Percentiles rank a stretch among this genome's conserved stretches.
Evolutionary conservation across 495 filamentous ascomycete species (phyloP).

Genomic region (Tuber magnatum): DNA sequence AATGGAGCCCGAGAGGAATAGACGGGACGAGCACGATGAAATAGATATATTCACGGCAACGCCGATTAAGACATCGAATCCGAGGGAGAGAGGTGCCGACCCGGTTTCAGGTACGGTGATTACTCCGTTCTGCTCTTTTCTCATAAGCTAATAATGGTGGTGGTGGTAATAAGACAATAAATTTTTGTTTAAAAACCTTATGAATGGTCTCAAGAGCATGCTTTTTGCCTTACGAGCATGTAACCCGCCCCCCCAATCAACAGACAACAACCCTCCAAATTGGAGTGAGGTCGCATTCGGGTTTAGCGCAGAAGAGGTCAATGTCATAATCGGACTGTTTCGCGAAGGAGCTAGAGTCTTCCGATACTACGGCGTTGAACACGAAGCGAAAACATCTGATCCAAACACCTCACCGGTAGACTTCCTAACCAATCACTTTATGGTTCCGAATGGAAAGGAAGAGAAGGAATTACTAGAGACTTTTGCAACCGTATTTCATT

Average conservation of each 20-base stretch:
- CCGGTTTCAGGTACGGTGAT: constrained; percentile 57
- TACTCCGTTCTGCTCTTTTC: not conserved
- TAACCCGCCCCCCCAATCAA: constrained; percentile 71
- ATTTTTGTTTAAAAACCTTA: constrained; percentile 95
- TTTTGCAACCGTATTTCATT: constrained; percentile 96
- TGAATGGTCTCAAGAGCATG: constrained; percentile 93
- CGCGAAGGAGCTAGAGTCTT: constrained; percentile 93
- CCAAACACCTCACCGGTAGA: constrained; percentile 73
- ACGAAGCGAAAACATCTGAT: constrained; percentile 63
- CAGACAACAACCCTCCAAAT: constrained; percentile 65
- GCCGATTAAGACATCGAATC: constrained; percentile 91
- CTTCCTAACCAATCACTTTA: constrained; percentile 86
- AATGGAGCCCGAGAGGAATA: constrained; percentile 58
- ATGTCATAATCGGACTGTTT: constrained; percentile 94
- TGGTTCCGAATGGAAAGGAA: constrained; percentile 83
- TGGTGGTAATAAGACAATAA: constrained; percentile 66
- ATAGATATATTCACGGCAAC: constrained; percentile 95
- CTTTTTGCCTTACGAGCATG: constrained; percentile 90
- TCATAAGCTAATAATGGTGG: constrained; percentile 13
- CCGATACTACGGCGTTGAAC: constrained; percentile 83
- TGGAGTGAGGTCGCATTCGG: constrained; percentile 93
- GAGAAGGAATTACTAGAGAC: constrained; percentile 97
- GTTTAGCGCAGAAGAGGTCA: constrained; percentile 94
- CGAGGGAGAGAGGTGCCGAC: constrained; percentile 80
- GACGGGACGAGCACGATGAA: constrained; percentile 72